Percentiles rank a stretch among this genome's conserved stretches.
These are phyloP conservation scores for Hygrophorus russula DNA, from an alignment of 768 basidiomycete species.

Conservation along the genomic window DNA sequence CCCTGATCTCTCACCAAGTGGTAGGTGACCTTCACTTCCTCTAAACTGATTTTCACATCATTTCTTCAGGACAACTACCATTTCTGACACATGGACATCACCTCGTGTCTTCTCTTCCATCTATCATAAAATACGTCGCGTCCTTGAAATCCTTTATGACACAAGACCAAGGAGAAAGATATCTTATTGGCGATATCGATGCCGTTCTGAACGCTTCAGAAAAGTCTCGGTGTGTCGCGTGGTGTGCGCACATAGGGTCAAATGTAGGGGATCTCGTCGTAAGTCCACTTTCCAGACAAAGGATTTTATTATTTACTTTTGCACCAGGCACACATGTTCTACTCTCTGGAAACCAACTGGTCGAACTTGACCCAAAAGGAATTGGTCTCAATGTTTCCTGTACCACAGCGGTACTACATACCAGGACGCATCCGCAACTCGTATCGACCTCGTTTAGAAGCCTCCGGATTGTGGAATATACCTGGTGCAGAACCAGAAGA, in stretches of 20 bases:
- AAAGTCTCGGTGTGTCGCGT: constrained; percentile 45
- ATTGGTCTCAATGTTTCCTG: constrained; percentile 43
- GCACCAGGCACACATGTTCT: constrained; percentile 50
- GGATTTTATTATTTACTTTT: constrained; percentile 5
- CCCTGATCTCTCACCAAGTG: constrained; percentile 64
- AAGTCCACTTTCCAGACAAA: constrained; percentile 17
- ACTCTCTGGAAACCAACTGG: constrained; percentile 56
- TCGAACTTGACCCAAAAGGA: constrained; percentile 38
- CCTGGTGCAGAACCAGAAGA: constrained; percentile 30
- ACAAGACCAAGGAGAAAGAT: constrained; percentile 10
- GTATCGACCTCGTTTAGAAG: constrained; percentile 48
- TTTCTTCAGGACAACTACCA: constrained; percentile 53
- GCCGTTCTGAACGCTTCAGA: constrained; percentile 31
- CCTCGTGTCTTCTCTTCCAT: constrained; percentile 36
- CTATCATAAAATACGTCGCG: constrained; percentile 58
- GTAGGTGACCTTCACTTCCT: constrained; percentile 29
- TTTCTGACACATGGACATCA: constrained; percentile 51
- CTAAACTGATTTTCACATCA: neutral
- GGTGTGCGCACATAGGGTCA: constrained; percentile 54
- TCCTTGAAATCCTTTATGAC: constrained; percentile 27
- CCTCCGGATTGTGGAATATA: constrained; percentile 50
- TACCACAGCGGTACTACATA: constrained; percentile 69
- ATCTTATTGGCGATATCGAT: constrained; percentile 34
- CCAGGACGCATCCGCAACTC: constrained; percentile 49
- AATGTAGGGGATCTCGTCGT: constrained; percentile 65